Conservation (phyloP, 177 flowering plant genomes). For the Tripterygium wilfordii region DNA sequence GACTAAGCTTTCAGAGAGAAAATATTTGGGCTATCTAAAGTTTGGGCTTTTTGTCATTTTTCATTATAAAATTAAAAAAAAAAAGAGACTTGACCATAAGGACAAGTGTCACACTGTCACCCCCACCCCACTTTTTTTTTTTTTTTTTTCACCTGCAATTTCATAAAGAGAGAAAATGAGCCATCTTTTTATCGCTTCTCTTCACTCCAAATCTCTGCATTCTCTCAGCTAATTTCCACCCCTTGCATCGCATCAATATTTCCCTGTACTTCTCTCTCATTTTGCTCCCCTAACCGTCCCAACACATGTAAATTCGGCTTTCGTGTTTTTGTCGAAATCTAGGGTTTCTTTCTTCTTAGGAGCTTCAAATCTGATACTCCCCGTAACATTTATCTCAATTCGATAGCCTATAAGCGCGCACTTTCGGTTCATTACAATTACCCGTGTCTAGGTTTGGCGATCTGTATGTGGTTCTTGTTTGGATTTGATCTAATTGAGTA, state of each 20-base stretch:
- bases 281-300: neutral
- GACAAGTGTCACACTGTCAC: no score
- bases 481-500: neutral
- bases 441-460: neutral
- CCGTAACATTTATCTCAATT: no score
- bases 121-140: no score
- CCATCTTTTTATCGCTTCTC: conserved; percentile 4
- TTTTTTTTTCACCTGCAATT: no score
- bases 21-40: no score
- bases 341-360: conserved; percentile 3
- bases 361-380: conserved; percentile 11
- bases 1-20: no score
- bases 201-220: conserved; percentile 6
- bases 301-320: no score
- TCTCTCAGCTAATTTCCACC: no score
- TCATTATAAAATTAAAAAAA: no score
- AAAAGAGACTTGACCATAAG: no score
- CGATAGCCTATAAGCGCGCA: neutral
- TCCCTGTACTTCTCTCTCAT: neutral
- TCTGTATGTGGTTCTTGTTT: conserved; percentile 7
- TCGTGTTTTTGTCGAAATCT: conserved; percentile 11
- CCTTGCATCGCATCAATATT: conserved; percentile 21
- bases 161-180: no score
- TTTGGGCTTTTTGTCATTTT: no score
- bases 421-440: neutral